phyloP scores from a whole-genome alignment of 495 filamentous ascomycete genomes.

The Aspergillus carlsbadensis region DNA sequence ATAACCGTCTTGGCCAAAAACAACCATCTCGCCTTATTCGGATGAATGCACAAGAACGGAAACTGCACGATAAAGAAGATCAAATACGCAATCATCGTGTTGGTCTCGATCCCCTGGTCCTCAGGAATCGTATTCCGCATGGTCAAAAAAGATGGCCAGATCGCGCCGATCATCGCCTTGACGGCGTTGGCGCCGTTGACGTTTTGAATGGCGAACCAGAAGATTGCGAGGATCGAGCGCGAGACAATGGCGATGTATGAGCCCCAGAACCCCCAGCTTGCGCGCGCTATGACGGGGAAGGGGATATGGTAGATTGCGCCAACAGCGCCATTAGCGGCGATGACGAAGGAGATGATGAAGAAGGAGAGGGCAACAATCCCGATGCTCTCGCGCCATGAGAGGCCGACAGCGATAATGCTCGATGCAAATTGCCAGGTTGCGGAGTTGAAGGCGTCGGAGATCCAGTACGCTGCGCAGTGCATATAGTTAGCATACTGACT shows the following conservation, averaged over 20 bases:
- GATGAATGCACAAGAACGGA: constrained; percentile 48
- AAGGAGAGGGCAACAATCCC: constrained; percentile 60
- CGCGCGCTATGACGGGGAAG: constrained; percentile 66
- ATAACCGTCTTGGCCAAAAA: constrained; percentile 46
- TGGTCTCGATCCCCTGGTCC: constrained; percentile 60
- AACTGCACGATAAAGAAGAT: constrained; percentile 52
- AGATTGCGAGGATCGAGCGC: constrained; percentile 64
- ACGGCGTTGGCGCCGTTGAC: constrained; percentile 65
- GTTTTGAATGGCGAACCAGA: constrained; percentile 72
- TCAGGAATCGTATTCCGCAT: constrained; percentile 55
- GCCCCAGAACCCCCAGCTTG: constrained; percentile 68
- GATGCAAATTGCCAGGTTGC: constrained; percentile 62
- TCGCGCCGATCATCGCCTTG: constrained; percentile 65
- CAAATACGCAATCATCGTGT: constrained; percentile 63
- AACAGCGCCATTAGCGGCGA: constrained; percentile 62
- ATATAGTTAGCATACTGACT: neutral
- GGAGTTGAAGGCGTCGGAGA: constrained; percentile 61
- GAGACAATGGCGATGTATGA: constrained; percentile 67
- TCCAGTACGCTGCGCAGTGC: constrained; percentile 57
- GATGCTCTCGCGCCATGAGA: constrained; percentile 61
- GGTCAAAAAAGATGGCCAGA: constrained; percentile 61
- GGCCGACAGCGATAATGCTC: constrained; percentile 60
- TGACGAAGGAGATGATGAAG: constrained; percentile 61
- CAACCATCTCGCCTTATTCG: constrained; percentile 45
- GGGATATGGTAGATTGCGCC: constrained; percentile 63